Evolutionary conservation across 2,329 filamentous ascomycete genomes (phyloP).

Genomic region (Alternaria postmessia): DNA sequence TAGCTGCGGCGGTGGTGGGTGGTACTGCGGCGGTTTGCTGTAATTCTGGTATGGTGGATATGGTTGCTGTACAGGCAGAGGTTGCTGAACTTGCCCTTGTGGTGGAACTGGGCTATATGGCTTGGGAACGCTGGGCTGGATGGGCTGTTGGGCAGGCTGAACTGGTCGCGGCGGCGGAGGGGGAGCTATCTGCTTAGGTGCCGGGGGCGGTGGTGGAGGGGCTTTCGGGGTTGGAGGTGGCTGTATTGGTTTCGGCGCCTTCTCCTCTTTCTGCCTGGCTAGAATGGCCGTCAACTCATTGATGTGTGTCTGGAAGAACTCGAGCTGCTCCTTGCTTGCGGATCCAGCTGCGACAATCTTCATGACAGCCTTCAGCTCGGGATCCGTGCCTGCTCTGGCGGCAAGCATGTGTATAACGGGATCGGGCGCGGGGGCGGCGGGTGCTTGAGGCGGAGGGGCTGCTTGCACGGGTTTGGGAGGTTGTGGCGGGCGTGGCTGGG

Average conservation of each 20-base stretch:
- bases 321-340: constrained; percentile 74
- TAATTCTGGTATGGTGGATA: constrained; percentile 35
- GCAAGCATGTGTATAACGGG: constrained; percentile 83
- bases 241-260: constrained; percentile 29
- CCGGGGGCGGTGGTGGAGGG: constrained; percentile 18
- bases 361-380: constrained; percentile 79
- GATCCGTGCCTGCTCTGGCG: constrained; percentile 76
- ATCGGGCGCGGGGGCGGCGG: constrained; percentile 61
- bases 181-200: constrained; percentile 20
- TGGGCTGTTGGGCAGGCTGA: constrained; percentile 24
- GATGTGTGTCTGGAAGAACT: constrained; percentile 81
- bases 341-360: constrained; percentile 80
- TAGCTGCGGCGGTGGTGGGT: constrained; percentile 33
- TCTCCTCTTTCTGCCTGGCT: constrained; percentile 51
- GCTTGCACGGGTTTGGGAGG: constrained; percentile 40
- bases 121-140: constrained; percentile 11
- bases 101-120: constrained; percentile 13
- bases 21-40: constrained; percentile 32
- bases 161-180: constrained; percentile 27
- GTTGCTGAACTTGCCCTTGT: constrained; percentile 26
- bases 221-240: constrained; percentile 25
- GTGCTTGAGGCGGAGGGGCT: constrained; percentile 30
- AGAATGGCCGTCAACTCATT: constrained; percentile 73
- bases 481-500: constrained; percentile 33
- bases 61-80: constrained; percentile 26